phyloP scores from a whole-genome alignment of 352 stramenopile species.

The Elongisporangium prolatum region DNA sequence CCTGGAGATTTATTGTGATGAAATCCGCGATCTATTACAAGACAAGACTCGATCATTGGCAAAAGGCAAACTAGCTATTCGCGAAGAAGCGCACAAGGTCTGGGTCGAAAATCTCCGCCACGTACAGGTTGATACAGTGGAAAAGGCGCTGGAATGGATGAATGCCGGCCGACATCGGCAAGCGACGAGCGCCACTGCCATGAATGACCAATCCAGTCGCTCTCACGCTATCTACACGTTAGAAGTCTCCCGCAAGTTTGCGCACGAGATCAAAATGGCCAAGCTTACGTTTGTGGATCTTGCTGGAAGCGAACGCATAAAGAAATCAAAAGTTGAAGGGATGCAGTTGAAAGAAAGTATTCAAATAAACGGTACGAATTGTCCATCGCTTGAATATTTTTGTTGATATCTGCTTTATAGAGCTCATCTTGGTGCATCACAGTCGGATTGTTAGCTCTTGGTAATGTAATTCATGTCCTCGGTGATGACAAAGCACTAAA shows the following conservation, averaged over 20 bases:
- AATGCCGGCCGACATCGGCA: conserved; percentile 36
- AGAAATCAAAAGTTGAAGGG: conserved; percentile 53
- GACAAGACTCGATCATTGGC: conserved; percentile 6
- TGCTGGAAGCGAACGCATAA: conserved; percentile 47
- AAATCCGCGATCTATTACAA: conserved; percentile 89
- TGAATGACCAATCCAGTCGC: conserved; percentile 58
- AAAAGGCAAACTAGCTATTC: conserved; percentile 22
- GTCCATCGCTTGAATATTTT: too few species aligned
- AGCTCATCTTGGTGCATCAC: not conserved
- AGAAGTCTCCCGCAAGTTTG: conserved; percentile 35
- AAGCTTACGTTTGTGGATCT: conserved; percentile 66
- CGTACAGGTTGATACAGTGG: conserved; percentile 25
- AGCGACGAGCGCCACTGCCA: conserved; percentile 31
- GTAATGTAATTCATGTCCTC: conserved; percentile 55
- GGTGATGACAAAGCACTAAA: conserved; percentile 31
- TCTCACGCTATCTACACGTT: conserved; percentile 62
- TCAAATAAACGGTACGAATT: conserved; percentile 41
- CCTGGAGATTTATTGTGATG: conserved; percentile 94
- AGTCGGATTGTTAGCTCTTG: conserved; percentile 43
- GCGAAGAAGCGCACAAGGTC: conserved; percentile 34
- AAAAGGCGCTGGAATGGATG: conserved; percentile 39
- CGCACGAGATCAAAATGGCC: conserved; percentile 37
- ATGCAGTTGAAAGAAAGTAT: conserved; percentile 46
- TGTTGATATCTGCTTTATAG: not conserved
- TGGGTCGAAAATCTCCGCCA: conserved; percentile 40